Base-by-base conservation (phyloP, 108 stramenopile species). In the Ochromonas danica region DNA sequence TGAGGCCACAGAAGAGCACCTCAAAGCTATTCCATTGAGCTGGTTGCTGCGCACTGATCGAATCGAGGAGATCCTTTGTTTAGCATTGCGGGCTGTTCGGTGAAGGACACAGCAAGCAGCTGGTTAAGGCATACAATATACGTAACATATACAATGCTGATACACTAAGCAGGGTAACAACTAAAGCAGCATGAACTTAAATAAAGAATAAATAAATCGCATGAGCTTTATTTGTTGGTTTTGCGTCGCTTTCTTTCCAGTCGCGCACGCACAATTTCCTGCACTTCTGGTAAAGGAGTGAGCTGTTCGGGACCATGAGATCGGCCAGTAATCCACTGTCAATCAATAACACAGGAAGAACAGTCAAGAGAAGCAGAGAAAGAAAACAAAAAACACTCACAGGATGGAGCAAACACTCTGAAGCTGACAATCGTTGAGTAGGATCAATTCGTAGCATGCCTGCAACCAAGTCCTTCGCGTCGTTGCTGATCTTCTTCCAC, bases 351-450 rank as follows among this genome's bases (percentile, higher is more conserved):
- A n/a, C n/a, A n/a, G n/a, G n/a, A n/a, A n/a, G n/a, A n/a, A n/a
- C n/a, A n/a, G n/a, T n/a, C n/a, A n/a, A n/a, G n/a, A n/a, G n/a
- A n/a, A n/a, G n/a, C n/a, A n/a, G n/a, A n/a, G n/a, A n/a, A n/a
- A n/a, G n/a, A n/a, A n/a, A n/a, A n/a, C n/a, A n/a, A n/a, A n/a
- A n/a, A n/a, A n/a, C n/a, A n/a, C n/a, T n/a, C n/a, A n/a, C n/a
- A n/a, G 51, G 51, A 22, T 57, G 51, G 51, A 57, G 63, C 3
- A 67, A 25, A 36, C 63, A 67, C 31, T 67, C 63, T 28, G 63
- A 67, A 36, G 63, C 27, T 14, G 17, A 31, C 17, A 6, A 31
- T 28, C 63, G 63, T 10, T 67, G 3, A 6, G 35, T 36, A 31
- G 63, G 63, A 28, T 28, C 27, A 35, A 67, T 10, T 10, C 6